Percentiles rank a stretch among this genome's conserved stretches.
These are phyloP conservation scores for Hypsizygus marmoreus DNA, from an alignment of 768 basidiomycete genomes.

Conservation along the genomic window DNA sequence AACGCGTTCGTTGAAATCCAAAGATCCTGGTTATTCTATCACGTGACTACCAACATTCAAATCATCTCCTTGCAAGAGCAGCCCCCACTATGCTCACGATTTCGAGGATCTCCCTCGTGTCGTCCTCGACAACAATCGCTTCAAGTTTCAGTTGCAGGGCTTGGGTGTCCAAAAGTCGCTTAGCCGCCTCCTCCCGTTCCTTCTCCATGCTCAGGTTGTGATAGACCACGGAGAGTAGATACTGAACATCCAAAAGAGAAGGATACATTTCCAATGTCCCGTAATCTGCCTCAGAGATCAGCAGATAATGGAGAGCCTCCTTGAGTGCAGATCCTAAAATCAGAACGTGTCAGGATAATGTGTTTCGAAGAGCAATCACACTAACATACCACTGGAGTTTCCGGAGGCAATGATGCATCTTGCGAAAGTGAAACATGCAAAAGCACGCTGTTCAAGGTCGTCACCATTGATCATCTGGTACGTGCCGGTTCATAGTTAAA, in stretches of 20 bases:
- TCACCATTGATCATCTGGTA: conserved; percentile 66
- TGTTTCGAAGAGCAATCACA: neutral
- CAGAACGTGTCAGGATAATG: neutral
- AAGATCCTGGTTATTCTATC: conserved; percentile 8
- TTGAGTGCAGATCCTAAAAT: conserved; percentile 42
- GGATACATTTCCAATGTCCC: conserved; percentile 54
- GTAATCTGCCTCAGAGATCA: conserved; percentile 70
- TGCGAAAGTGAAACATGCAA: conserved; percentile 72
- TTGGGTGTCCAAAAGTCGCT: conserved; percentile 48
- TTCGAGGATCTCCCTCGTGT: conserved; percentile 57
- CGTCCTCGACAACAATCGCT: conserved; percentile 46
- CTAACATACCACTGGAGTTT: conserved; percentile 43
- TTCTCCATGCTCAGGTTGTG: conserved; percentile 62
- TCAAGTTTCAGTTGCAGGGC: conserved; percentile 44
- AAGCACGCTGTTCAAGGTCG: conserved; percentile 75
- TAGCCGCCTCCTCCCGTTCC: conserved; percentile 57
- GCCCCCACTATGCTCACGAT: conserved; percentile 61
- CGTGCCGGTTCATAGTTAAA: neutral
- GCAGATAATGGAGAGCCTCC: conserved; percentile 63
- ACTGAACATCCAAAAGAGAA: conserved; percentile 69
- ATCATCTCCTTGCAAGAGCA: conserved; percentile 47
- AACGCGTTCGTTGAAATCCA: conserved; percentile 20
- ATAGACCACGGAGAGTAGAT: conserved; percentile 68
- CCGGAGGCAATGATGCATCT: conserved; percentile 71
- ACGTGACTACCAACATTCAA: conserved; percentile 16